Base-by-base conservation (phyloP, 2,329 filamentous ascomycete species). In the Zelopaecilomyces penicillatus region DNA sequence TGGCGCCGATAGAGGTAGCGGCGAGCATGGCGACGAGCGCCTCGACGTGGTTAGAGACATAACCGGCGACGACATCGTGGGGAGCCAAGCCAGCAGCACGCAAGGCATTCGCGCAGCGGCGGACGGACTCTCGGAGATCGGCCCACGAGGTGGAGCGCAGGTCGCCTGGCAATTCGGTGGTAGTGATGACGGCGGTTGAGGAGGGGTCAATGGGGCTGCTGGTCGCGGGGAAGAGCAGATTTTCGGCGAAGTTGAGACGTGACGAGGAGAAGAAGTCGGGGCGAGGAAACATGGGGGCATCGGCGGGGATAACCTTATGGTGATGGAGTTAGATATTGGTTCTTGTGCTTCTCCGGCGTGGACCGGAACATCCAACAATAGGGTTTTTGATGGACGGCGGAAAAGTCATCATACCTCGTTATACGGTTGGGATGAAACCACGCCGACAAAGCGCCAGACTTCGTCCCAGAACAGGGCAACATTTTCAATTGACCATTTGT, bases 231-330 rank as follows among this genome's bases (percentile, higher is more conserved):
- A 83, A 96, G 4, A 98, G 79, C 43, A 97, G 73, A 62, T 98
- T 98, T 68, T 97, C 87, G 28, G 91, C 90, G 61, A 96, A 97
- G 65, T 97, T 98, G 52, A 97, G 73, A 46, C 73, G 80, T 10
- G 86, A 78, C 7, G 83, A 83, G 45, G 80, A 64, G 63, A 96
- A 97, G 71, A 95, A 97, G 48, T 82, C 71, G 6, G 91, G 90
- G 27, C 88, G 82, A 27, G 91, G 91, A 57, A 89, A 97, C 75
- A 97, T 85, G 39, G 78, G 72, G 5, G 80, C 75, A 44, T 78
- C 65, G 35, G 75, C 61, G 27, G 85, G 78, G 12, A 95, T 69
- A 36, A 87, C 83, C 82, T 90, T 10, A 33, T 27, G 12, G 29
- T 19, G 19, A 19, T 19, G 19, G 19, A 19, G 19, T 19, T 19